Evolutionary conservation across 2,329 filamentous ascomycete genomes (phyloP), one percentile per base, ranked within the genome.

Genomic region (Aspergillus cejpii): DNA sequence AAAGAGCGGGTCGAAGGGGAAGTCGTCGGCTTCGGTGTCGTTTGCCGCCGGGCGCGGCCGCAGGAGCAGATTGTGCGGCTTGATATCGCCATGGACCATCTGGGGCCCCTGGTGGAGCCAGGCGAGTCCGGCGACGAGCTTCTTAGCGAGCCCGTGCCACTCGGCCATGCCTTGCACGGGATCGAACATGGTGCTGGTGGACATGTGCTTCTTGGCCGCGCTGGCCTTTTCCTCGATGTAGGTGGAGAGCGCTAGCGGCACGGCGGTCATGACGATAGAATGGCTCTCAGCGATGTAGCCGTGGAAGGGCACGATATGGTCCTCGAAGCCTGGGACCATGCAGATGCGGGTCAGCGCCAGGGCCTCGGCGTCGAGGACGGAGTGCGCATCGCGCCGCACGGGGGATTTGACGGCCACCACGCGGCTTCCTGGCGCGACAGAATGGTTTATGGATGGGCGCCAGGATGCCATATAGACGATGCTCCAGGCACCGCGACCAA

Each of bases 81-180:
- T 74, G 54, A 74, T 67, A 55, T 74, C 71, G 1, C 70, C 71
- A 50, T 75, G 73, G 2, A 74, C 63, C 3, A 74, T 60, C 3
- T 62, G 60, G 2, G 64, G 59, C 2, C 52, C 49, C 26, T 56
- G 51, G 40, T 75, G 73, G 5, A 75, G 58, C 68, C 71, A 75
- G 6, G 55, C 52, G 2, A 75, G 59, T 1, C 69, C 65, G 6
- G 52, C 43, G 39, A 74, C 66, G 8, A 75, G 60, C 39, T 64
- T 62, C 28, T 54, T 51, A 11, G 71, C 67, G 5, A 75, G 56
- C 8, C 58, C 53, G 0, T 65, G 59, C 71, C 72, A 75, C 6
- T 58, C 44, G 2, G 53, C 40, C 33, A 61, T 61, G 3, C 71
- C 69, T 33, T 69, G 55, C 11, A 74, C 62, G 5, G 72, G 72